These are phyloP conservation scores for Aspergillus coremiiformis DNA, from an alignment of 495 filamentous ascomycete genomes.

Conservation along the genomic window DNA sequence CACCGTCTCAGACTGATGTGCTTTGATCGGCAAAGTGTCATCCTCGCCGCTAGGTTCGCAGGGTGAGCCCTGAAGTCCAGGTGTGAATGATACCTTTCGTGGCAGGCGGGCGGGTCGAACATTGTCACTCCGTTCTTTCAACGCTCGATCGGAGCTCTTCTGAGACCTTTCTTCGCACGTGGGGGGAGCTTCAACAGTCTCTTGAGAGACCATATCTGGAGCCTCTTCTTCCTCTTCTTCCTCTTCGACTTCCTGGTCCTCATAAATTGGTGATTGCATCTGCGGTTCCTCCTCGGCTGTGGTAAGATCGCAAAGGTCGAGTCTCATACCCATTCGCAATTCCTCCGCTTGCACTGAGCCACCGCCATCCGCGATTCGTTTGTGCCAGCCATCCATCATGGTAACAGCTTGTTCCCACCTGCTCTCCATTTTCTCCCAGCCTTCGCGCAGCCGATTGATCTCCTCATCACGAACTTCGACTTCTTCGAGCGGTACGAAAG, in stretches of 20 bases:
- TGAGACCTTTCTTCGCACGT: constrained; percentile 4
- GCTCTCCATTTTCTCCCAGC: constrained; percentile 86
- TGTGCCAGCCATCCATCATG: constrained; percentile 91
- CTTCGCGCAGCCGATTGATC: constrained; percentile 69
- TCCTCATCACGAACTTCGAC: constrained; percentile 86
- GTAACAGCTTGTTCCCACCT: constrained; percentile 83
- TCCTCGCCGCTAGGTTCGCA: constrained; percentile 18
- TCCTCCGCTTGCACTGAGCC: constrained; percentile 78
- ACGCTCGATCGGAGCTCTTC: constrained; percentile 24
- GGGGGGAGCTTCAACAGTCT: background rate
- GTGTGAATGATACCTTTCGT: constrained; percentile 42
- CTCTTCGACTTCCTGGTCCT: constrained; percentile 47
- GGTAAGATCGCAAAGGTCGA: constrained; percentile 48
- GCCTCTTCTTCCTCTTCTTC: constrained; percentile 43
- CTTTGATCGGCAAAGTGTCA: constrained; percentile 35
- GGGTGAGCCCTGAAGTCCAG: constrained; percentile 32
- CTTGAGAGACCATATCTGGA: constrained; percentile 23
- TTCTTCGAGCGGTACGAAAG: constrained; percentile 93
- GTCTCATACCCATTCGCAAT: constrained; percentile 63
- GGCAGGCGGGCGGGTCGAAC: constrained; percentile 24
- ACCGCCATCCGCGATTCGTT: constrained; percentile 69
- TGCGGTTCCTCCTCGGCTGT: constrained; percentile 16
- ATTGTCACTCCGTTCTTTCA: constrained; percentile 42
- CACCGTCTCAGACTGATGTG: constrained; percentile 29
- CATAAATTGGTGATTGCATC: constrained; percentile 41